A percentile compares a stretch with the other conserved stretches of the same genome.
Evolutionary conservation across 768 basidiomycete species (phyloP).

Genomic region (Artomyces pyxidatus): DNA sequence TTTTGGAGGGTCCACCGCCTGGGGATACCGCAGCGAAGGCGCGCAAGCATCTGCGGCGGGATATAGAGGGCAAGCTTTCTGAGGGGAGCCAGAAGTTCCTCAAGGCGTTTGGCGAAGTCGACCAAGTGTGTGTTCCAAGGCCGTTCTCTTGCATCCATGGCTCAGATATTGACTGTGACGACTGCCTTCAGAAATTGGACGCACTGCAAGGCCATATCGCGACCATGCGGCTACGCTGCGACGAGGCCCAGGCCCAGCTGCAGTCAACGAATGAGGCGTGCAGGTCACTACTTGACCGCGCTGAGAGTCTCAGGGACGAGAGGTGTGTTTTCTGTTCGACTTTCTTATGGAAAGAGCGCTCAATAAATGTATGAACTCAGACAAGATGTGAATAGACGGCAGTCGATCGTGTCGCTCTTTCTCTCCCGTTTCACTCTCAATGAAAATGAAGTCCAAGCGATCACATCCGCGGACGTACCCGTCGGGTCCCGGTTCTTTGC

Average conservation of each 20-base stretch:
- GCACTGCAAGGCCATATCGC: slow-evolving; percentile 68
- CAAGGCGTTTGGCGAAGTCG: slow-evolving; percentile 79
- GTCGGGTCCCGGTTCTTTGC: slow-evolving; percentile 70
- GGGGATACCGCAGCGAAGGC: slow-evolving; percentile 67
- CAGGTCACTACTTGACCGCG: slow-evolving; percentile 71
- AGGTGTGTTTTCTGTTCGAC: slow-evolving; percentile 29
- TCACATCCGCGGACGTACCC: slow-evolving; percentile 73
- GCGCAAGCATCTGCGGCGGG: slow-evolving; percentile 71
- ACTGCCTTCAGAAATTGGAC: slow-evolving; percentile 61
- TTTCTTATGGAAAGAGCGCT: no score
- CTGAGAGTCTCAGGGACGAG: slow-evolving; percentile 66
- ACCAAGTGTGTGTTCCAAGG: slow-evolving; percentile 55
- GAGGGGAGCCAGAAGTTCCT: slow-evolving; percentile 80
- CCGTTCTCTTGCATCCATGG: neutral
- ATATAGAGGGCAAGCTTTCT: slow-evolving; percentile 77
- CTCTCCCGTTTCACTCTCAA: slow-evolving; percentile 79
- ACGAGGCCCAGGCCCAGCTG: slow-evolving; percentile 75
- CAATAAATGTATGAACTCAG: slow-evolving; percentile 32
- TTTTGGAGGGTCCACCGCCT: slow-evolving; percentile 31
- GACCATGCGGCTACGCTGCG: slow-evolving; percentile 76
- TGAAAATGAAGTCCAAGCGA: slow-evolving; percentile 59
- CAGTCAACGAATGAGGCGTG: slow-evolving; percentile 70
- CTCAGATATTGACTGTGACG: neutral
- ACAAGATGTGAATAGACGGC: slow-evolving; percentile 60
- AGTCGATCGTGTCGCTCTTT: slow-evolving; percentile 72